These are phyloP conservation scores for Bipolaris bicolor DNA, from an alignment of 2,329 filamentous ascomycete genomes.

Conservation along the genomic window DNA sequence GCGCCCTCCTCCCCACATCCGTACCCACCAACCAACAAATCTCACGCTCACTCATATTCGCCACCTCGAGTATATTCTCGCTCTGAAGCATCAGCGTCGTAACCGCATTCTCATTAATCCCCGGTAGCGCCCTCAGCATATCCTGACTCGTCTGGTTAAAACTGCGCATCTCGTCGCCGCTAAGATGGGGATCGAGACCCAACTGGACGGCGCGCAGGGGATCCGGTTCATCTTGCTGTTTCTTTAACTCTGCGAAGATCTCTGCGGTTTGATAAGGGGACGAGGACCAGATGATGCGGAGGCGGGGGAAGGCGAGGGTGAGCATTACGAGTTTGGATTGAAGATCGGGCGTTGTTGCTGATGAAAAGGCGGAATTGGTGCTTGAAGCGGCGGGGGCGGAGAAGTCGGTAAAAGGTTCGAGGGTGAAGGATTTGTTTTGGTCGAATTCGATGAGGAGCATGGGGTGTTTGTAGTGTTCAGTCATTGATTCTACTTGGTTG, in stretches of 20 bases:
- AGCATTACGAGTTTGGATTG: constrained; percentile 92
- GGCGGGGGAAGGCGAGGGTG: constrained; percentile 85
- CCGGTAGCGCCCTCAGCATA: constrained; percentile 85
- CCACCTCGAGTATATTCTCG: constrained; percentile 79
- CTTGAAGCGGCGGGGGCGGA: constrained; percentile 10
- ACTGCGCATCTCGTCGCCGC: constrained; percentile 64
- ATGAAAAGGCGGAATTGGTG: background rate
- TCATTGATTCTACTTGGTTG: constrained; percentile 92
- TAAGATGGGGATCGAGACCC: constrained; percentile 69
- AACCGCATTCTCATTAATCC: constrained; percentile 76
- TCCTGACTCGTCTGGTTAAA: constrained; percentile 90
- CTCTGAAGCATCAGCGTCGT: constrained; percentile 73
- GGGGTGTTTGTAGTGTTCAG: constrained; percentile 85
- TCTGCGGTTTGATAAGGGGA: constrained; percentile 94
- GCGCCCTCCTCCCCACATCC: constrained; percentile 76
- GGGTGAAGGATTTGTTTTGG: constrained; percentile 94
- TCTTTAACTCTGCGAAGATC: constrained; percentile 93
- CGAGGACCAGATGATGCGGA: constrained; percentile 90
- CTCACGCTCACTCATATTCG: constrained; percentile 80
- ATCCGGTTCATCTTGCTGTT: constrained; percentile 87
- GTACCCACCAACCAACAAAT: constrained; percentile 76
- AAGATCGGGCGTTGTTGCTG: constrained; percentile 68
- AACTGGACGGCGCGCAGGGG: constrained; percentile 84
- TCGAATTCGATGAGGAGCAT: constrained; percentile 98
- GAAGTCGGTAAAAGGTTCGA: constrained; percentile 65